phyloP scores from a whole-genome alignment of 805 yeast genomes.

The Suhomyces tanzawaensis region DNA sequence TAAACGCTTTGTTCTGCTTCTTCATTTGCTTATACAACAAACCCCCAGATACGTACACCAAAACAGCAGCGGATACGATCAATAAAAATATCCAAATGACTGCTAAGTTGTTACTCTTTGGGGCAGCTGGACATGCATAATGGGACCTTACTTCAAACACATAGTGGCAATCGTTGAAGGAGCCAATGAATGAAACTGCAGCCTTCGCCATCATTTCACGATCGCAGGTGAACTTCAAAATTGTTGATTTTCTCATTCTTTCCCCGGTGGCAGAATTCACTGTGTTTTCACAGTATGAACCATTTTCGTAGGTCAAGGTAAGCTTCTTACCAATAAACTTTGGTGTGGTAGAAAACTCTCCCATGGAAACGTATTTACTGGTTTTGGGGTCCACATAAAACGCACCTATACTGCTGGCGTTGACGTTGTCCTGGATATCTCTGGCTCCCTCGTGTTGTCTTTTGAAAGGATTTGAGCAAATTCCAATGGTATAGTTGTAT shows the following conservation, averaged over 20 bases:
- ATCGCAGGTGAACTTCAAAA: constrained; percentile 76
- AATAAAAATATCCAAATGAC: constrained; percentile 63
- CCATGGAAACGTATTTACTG: constrained; percentile 35
- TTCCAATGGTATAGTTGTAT: constrained; percentile 64
- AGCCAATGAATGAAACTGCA: constrained; percentile 65
- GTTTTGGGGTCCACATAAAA: constrained; percentile 40
- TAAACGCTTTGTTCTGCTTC: not conserved
- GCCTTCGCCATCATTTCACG: constrained; percentile 67
- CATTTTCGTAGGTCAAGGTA: constrained; percentile 66
- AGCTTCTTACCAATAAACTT: constrained; percentile 69
- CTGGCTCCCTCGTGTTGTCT: constrained; percentile 41
- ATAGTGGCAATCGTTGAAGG: constrained; percentile 73
- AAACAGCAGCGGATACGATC: constrained; percentile 41
- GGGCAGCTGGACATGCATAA: constrained; percentile 82
- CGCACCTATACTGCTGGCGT: constrained; percentile 42
- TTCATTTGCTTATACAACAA: constrained; percentile 25
- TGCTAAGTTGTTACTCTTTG: constrained; percentile 60
- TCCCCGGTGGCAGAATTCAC: constrained; percentile 42
- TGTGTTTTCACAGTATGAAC: constrained; percentile 51
- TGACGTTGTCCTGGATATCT: constrained; percentile 39
- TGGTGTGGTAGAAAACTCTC: constrained; percentile 60
- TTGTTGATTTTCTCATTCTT: constrained; percentile 56
- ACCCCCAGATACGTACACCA: constrained; percentile 40
- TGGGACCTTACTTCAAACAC: constrained; percentile 82
- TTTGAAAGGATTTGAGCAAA: constrained; percentile 46